A percentile compares a stretch with the other conserved stretches of the same genome.
Conservation (phyloP, 257 asterid genomes). For the Solanum paucissectum region DNA sequence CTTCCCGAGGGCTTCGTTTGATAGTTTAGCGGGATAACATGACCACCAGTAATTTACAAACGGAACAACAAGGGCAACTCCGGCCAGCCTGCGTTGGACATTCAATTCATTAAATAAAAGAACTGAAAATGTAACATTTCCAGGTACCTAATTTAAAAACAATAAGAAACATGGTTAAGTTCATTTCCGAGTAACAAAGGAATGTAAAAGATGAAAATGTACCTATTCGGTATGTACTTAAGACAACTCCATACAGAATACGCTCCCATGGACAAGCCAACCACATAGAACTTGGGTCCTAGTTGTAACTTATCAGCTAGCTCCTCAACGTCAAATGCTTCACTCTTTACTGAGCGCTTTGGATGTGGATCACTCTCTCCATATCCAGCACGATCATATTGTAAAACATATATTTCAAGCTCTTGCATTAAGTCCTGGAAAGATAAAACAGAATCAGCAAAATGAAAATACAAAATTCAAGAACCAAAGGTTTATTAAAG, state of each 20-base stretch:
- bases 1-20: conserved; percentile 23
- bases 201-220: background rate
- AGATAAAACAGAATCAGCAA: background rate
- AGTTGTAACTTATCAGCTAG: conserved; percentile 64
- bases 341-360: conserved; percentile 55
- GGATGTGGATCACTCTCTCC: conserved; percentile 94
- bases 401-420: conserved; percentile 38
- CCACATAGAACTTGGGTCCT: conserved; percentile 52
- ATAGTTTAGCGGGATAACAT: conserved; percentile 41
- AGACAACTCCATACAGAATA: conserved; percentile 62
- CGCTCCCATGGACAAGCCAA: conserved; percentile 80
- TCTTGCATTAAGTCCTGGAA: conserved; percentile 54
- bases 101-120: background rate
- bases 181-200: background rate
- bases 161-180: background rate
- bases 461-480: background rate
- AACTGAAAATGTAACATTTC: background rate
- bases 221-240: conserved; percentile 73
- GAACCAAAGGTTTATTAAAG: too few relatives aligned
- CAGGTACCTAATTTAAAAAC: background rate
- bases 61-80: conserved; percentile 74
- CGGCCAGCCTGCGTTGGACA: conserved; percentile 42
- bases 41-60: conserved; percentile 69
- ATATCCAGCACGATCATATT: conserved; percentile 87
- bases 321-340: conserved; percentile 76